Conservation (phyloP, 2,329 filamentous ascomycete species). For the Ceratocystiopsis sp. region DNA sequence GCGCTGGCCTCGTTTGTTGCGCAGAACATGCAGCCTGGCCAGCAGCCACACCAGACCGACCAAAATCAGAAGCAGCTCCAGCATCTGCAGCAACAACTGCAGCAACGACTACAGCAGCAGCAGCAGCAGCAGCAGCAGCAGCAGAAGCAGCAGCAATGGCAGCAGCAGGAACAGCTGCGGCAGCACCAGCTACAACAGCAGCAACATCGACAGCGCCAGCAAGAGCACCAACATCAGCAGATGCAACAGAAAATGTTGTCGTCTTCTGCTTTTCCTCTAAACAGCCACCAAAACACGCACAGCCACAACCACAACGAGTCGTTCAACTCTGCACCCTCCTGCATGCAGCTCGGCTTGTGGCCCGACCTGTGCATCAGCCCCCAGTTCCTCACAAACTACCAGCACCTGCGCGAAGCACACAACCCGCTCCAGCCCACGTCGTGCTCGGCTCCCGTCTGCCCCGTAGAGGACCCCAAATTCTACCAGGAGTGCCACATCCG, state of each 20-base stretch:
- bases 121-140: constrained; percentile 1
- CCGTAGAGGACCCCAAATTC: constrained; percentile 10
- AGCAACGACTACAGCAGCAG: neutral
- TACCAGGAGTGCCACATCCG: constrained; percentile 10
- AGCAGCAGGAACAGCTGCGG: constrained; percentile 1
- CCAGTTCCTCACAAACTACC: constrained; percentile 10
- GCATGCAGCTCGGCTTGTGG: constrained; percentile 3
- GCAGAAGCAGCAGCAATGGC: constrained; percentile 1
- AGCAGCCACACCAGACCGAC: neutral
- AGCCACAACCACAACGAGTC: neutral
- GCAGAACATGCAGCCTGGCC: neutral
- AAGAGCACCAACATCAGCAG: neutral
- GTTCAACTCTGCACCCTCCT: neutral
- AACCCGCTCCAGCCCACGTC: constrained; percentile 7
- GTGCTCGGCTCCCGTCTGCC: constrained; percentile 7
- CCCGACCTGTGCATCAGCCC: constrained; percentile 10
- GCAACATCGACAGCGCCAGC: neutral
- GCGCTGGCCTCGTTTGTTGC: constrained; percentile 8
- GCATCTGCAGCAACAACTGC: neutral
- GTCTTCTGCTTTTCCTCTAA: too few relatives aligned
- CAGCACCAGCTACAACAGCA: neutral
- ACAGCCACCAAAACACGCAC: neutral
- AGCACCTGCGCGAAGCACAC: constrained; percentile 9
- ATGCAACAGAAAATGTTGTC: too few relatives aligned
- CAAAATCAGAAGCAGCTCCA: neutral